Evolutionary conservation across 345 rosid genomes (phyloP).

Genomic region (Arabis hirsuta): DNA sequence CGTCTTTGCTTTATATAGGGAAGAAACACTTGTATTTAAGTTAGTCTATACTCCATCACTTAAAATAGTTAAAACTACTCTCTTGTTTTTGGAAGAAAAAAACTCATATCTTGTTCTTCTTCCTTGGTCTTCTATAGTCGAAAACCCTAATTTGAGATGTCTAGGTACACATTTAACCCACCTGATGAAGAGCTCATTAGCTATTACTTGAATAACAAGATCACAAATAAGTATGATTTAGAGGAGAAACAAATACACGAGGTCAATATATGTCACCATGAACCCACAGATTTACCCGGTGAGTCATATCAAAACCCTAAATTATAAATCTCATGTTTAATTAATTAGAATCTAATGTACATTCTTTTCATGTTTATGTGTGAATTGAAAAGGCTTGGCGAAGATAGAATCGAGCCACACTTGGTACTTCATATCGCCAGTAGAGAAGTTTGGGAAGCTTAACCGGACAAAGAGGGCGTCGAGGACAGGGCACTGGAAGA

Average conservation of each 20-base stretch:
- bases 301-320: slow-evolving; percentile 2
- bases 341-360: neutral
- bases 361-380: slow-evolving; percentile 8
- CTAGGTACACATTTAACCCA: slow-evolving; percentile 41
- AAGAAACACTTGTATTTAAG: neutral
- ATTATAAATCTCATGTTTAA: neutral
- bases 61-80: neutral
- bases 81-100: neutral
- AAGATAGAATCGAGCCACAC: slow-evolving; percentile 36
- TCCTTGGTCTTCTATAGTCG: neutral
- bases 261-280: slow-evolving; percentile 37
- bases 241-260: slow-evolving; percentile 29
- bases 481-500: slow-evolving; percentile 39
- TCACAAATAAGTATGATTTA: slow-evolving; percentile 22
- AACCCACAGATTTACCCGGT: slow-evolving; percentile 39
- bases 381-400: slow-evolving; percentile 34
- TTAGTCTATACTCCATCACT: slow-evolving; percentile 9
- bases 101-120: no score
- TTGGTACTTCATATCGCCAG: slow-evolving; percentile 41
- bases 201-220: slow-evolving; percentile 39
- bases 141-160: slow-evolving; percentile 18
- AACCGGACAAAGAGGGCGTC: slow-evolving; percentile 38
- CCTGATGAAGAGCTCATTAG: slow-evolving; percentile 39
- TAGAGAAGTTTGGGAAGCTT: slow-evolving; percentile 34
- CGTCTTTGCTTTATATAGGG: neutral